These are phyloP conservation scores for Cystobasidium onofrii DNA, from an alignment of 768 basidiomycete species.

Conservation along the genomic window DNA sequence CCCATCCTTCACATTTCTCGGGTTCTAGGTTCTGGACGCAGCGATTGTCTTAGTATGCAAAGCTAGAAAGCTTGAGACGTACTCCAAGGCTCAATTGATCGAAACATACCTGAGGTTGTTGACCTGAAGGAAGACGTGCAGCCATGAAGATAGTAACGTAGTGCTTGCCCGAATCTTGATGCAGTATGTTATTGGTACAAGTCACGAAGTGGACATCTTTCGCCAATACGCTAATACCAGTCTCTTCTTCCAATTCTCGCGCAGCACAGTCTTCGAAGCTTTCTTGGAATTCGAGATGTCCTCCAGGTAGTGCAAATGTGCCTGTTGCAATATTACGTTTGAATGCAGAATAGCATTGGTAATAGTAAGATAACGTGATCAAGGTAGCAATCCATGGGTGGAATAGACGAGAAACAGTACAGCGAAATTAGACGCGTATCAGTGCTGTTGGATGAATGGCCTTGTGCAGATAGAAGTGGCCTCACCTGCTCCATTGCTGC, in stretches of 20 bases:
- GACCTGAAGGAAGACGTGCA: background rate
- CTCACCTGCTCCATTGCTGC: constrained; percentile 36
- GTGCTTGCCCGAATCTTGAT: constrained; percentile 25
- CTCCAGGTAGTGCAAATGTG: constrained; percentile 33
- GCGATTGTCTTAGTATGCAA: background rate
- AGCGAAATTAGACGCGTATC: too few species aligned
- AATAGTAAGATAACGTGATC: too few species aligned
- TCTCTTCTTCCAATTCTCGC: constrained; percentile 37
- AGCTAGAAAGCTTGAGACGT: background rate
- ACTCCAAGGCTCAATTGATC: too few species aligned
- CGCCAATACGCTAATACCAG: constrained; percentile 8
- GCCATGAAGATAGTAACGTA: constrained; percentile 36
- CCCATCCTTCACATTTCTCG: constrained; percentile 9
- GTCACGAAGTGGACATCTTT: constrained; percentile 29
- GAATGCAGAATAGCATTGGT: too few species aligned
- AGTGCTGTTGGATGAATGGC: too few species aligned
- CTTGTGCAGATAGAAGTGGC: background rate
- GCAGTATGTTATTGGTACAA: constrained; percentile 34
- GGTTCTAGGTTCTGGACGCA: background rate
- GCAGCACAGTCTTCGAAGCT: constrained; percentile 29
- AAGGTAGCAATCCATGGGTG: background rate
- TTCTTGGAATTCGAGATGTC: constrained; percentile 36
- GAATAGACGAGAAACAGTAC: background rate
- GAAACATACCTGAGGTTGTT: background rate
- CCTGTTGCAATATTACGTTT: too few species aligned